These are phyloP conservation scores for Trichoderma aggressivum DNA, from an alignment of 2,329 filamentous ascomycete genomes.

Conservation along the genomic window DNA sequence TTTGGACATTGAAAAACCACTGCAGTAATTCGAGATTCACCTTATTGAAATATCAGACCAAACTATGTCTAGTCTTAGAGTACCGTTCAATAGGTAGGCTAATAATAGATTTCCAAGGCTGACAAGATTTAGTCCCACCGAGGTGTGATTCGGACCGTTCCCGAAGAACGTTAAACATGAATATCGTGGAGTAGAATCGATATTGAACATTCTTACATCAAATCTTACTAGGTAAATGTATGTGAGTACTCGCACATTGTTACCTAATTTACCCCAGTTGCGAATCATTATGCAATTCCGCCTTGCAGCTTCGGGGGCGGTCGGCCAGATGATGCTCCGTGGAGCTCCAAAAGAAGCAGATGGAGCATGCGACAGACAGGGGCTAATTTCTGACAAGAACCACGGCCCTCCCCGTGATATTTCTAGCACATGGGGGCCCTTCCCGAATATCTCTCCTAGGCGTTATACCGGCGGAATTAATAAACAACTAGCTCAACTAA, in stretches of 20 bases:
- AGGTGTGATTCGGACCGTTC: neutral
- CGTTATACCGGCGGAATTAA: neutral
- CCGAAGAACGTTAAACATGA: neutral
- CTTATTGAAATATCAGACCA: neutral
- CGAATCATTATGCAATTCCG: neutral
- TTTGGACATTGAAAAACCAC: neutral
- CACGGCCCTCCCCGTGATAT: neutral
- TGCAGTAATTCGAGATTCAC: neutral
- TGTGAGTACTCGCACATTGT: neutral
- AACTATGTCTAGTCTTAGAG: neutral
- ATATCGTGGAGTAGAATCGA: neutral
- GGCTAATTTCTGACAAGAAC: constrained; percentile 7
- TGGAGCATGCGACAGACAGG: neutral
- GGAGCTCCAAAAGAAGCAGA: neutral
- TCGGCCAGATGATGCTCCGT: constrained; percentile 13
- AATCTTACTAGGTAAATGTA: no score
- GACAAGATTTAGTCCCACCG: neutral
- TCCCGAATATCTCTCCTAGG: neutral
- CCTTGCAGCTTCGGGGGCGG: neutral
- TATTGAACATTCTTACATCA: neutral
- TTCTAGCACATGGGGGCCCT: neutral
- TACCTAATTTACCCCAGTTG: neutral
- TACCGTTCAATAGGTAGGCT: neutral
- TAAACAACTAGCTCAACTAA: neutral
- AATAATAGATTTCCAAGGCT: neutral